Evolutionary conservation across 139 green algal genomes (phyloP).

Genomic region (Closterium sp.): DNA sequence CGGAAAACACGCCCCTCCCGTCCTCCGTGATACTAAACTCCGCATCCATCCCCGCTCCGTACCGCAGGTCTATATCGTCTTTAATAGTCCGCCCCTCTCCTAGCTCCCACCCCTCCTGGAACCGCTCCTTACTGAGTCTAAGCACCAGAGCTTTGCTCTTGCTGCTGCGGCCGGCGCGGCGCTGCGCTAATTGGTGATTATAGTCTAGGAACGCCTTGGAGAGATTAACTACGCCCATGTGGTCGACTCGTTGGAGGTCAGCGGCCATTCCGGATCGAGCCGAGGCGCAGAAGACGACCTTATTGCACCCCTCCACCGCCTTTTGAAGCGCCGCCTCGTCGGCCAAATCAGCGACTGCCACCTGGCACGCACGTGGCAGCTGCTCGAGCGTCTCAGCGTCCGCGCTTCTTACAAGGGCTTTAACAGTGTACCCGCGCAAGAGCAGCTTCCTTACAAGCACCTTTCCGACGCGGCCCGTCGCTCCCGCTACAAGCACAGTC

Average conservation of each 20-base stretch:
- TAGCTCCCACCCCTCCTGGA: slow-evolving; percentile 58
- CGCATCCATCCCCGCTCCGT: slow-evolving; percentile 36
- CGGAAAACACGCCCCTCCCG: slow-evolving; percentile 45
- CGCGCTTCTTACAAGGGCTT: slow-evolving; percentile 70
- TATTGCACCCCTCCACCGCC: slow-evolving; percentile 82
- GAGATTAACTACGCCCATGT: slow-evolving; percentile 44
- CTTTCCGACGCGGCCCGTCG: slow-evolving; percentile 84
- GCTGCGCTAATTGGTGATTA: slow-evolving; percentile 49
- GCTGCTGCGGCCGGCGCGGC: slow-evolving; percentile 37
- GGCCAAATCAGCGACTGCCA: slow-evolving; percentile 83
- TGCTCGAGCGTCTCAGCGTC: slow-evolving; percentile 39
- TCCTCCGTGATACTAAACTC: slow-evolving; percentile 40
- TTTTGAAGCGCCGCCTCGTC: slow-evolving; percentile 69
- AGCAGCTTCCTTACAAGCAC: slow-evolving; percentile 94
- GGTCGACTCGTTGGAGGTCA: slow-evolving; percentile 53
- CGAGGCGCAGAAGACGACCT: slow-evolving; percentile 71
- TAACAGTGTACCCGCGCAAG: slow-evolving; percentile 85
- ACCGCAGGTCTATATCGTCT: slow-evolving; percentile 10
- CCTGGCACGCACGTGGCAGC: slow-evolving; percentile 74
- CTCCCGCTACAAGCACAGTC: slow-evolving; percentile 90
- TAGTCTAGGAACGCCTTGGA: slow-evolving; percentile 49
- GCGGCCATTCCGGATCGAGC: slow-evolving; percentile 25
- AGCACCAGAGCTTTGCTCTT: slow-evolving; percentile 62
- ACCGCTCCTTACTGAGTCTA: slow-evolving; percentile 54
- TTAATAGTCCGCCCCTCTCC: slow-evolving; percentile 31